Evolutionary conservation across 768 basidiomycete genomes (phyloP).

Genomic region (Dioszegia aurantiaca): DNA sequence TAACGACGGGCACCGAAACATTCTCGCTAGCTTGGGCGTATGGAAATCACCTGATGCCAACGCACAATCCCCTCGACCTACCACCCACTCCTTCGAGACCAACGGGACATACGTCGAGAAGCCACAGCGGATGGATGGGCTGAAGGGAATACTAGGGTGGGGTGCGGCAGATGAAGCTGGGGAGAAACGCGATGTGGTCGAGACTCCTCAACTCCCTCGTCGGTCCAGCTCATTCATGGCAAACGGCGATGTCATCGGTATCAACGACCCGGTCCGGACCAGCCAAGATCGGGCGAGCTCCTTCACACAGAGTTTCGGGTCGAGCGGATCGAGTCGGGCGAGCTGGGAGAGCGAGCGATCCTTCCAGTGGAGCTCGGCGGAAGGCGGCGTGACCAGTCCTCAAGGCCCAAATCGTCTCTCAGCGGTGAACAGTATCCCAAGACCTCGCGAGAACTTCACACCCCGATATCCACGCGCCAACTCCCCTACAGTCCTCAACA

Average conservation of each 20-base stretch:
- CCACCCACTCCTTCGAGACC: conserved; percentile 23
- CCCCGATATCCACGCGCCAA: conserved; percentile 50
- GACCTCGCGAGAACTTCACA: conserved; percentile 50
- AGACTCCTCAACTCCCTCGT: conserved; percentile 22
- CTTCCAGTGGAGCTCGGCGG: conserved; percentile 50
- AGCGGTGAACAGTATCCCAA: conserved; percentile 37
- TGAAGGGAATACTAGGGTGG: conserved; percentile 49
- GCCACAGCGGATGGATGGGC: conserved; percentile 40
- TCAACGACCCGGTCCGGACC: conserved; percentile 36
- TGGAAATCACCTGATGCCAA: conserved; percentile 12
- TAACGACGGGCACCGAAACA: conserved; percentile 32
- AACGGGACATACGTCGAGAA: conserved; percentile 23
- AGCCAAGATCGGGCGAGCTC: conserved; percentile 39
- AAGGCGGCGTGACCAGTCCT: conserved; percentile 19
- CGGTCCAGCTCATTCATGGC: conserved; percentile 31
- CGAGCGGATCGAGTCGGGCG: conserved; percentile 38
- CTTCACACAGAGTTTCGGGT: conserved; percentile 45
- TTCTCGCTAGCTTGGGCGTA: conserved; percentile 11
- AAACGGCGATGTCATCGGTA: conserved; percentile 46
- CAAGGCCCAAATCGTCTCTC: conserved; percentile 36
- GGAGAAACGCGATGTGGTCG: conserved; percentile 17
- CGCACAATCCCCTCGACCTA: conserved; percentile 10
- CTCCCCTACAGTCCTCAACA: conserved; percentile 41
- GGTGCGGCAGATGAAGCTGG: not conserved
- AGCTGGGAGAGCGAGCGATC: conserved; percentile 49